Evolutionary conservation across 805 yeast species (phyloP).

Genomic region (Saitoella complicata): DNA sequence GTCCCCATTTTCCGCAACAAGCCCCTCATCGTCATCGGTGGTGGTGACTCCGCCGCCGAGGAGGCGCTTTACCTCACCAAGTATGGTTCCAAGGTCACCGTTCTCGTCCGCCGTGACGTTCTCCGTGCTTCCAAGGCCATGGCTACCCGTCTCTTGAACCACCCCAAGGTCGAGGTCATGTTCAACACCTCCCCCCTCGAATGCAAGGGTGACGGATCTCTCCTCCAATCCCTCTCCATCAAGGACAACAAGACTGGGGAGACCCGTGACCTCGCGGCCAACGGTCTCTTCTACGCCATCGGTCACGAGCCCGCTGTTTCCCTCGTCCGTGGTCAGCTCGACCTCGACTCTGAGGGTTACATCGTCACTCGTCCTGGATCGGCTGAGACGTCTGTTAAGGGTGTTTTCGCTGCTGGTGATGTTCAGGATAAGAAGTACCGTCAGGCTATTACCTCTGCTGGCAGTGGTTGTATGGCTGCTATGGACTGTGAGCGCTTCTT

Average conservation of each 20-base stretch:
- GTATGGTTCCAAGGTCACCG: slow-evolving; percentile 88
- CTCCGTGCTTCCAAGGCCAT: slow-evolving; percentile 91
- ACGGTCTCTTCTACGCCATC: slow-evolving; percentile 92
- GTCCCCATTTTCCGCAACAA: slow-evolving; percentile 96
- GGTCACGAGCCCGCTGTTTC: slow-evolving; percentile 94
- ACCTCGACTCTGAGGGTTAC: slow-evolving; percentile 78
- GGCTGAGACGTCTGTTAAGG: slow-evolving; percentile 67
- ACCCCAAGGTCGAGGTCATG: slow-evolving; percentile 80
- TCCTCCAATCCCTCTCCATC: slow-evolving; percentile 47
- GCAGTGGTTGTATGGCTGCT: slow-evolving; percentile 99
- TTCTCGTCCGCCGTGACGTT: slow-evolving; percentile 85
- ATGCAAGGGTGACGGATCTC: slow-evolving; percentile 88
- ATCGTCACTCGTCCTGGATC: slow-evolving; percentile 81
- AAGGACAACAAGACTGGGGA: slow-evolving; percentile 60
- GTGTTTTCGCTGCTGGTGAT: slow-evolving; percentile 97
- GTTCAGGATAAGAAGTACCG: slow-evolving; percentile 94
- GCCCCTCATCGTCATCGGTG: slow-evolving; percentile 95
- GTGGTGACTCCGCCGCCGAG: slow-evolving; percentile 99
- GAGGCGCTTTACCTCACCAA: slow-evolving; percentile 95
- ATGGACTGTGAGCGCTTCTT: slow-evolving; percentile 79
- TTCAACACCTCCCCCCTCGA: slow-evolving; percentile 74
- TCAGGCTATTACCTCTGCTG: slow-evolving; percentile 99
- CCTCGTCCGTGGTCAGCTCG: slow-evolving; percentile 60
- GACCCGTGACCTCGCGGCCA: slow-evolving; percentile 53
- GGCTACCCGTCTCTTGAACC: slow-evolving; percentile 78